A percentile compares a stretch with the other conserved stretches of the same genome.
These are phyloP conservation scores for Coemansia erecta DNA, from an alignment of 192 early-diverging fungal species.

Conservation along the genomic window DNA sequence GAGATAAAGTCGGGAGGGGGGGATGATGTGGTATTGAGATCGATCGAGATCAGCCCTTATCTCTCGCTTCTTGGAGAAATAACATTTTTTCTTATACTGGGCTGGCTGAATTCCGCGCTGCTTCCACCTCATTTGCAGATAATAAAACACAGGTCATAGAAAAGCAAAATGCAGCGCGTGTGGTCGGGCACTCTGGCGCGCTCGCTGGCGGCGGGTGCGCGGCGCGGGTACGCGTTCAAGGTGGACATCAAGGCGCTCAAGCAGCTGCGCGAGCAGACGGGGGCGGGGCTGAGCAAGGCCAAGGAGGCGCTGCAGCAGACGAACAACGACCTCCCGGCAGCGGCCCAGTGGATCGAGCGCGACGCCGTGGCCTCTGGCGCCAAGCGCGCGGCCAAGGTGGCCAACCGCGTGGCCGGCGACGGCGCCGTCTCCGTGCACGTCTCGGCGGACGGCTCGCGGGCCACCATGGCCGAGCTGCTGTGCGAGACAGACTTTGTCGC, in stretches of 20 bases:
- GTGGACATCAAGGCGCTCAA: conserved; percentile 64
- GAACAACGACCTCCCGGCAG: conserved; percentile 70
- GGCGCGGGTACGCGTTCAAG: conserved; percentile 37
- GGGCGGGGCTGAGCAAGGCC: conserved; percentile 78
- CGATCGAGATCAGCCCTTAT: too few relatives aligned
- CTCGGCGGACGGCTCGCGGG: conserved; percentile 45
- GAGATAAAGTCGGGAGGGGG: too few relatives aligned
- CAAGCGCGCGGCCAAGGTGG: conserved; percentile 82
- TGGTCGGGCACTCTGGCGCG: neutral
- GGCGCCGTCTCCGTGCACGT: conserved; percentile 64
- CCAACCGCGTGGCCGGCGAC: conserved; percentile 70
- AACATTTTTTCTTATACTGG: neutral
- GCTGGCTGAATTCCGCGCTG: too few relatives aligned
- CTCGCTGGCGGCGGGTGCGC: neutral
- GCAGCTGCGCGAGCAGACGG: conserved; percentile 73
- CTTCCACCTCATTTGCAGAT: too few relatives aligned
- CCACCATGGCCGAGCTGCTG: conserved; percentile 69
- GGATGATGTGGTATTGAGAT: too few relatives aligned
- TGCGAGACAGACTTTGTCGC: conserved; percentile 98
- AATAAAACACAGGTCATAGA: too few relatives aligned
- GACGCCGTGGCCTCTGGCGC: conserved; percentile 68
- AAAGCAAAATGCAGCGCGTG: neutral
- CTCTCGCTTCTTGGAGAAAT: too few relatives aligned
- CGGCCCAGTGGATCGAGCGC: conserved; percentile 77
- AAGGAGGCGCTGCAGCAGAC: conserved; percentile 76